Conservation (phyloP, 192 early-diverging fungal species). For the Coemansia sp. region DNA sequence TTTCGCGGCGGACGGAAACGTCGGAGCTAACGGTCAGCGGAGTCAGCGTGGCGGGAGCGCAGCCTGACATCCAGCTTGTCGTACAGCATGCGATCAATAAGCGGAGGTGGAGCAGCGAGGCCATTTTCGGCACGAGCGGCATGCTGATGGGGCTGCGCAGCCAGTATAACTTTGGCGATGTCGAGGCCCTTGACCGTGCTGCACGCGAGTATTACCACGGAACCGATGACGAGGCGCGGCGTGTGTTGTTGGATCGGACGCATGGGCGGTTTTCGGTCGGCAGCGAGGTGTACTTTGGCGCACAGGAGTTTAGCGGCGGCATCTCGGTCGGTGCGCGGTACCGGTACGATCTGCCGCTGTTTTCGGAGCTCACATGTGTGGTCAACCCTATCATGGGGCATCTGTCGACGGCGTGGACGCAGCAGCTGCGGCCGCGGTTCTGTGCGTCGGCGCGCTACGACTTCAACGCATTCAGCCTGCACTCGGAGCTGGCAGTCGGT, state of each 20-base stretch:
- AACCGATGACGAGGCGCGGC: slow-evolving; percentile 13
- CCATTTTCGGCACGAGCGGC: slow-evolving; percentile 72
- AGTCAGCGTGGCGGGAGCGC: slow-evolving; percentile 33
- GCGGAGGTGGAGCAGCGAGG: slow-evolving; percentile 70
- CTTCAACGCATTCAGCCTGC: slow-evolving; percentile 88
- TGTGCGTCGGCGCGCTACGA: slow-evolving; percentile 81
- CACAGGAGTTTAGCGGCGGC: slow-evolving; percentile 85
- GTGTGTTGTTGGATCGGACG: slow-evolving; percentile 1
- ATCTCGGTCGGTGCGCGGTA: slow-evolving; percentile 68
- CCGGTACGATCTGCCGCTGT: slow-evolving; percentile 54
- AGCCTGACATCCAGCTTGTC: slow-evolving; percentile 37
- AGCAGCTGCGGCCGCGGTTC: slow-evolving; percentile 66
- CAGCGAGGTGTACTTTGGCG: slow-evolving; percentile 69
- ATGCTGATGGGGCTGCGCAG: slow-evolving; percentile 75
- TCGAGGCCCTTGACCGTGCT: slow-evolving; percentile 15
- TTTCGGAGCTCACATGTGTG: slow-evolving; percentile 61
- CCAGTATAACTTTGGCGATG: slow-evolving; percentile 69
- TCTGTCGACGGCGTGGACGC: slow-evolving; percentile 76
- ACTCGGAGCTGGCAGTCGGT: slow-evolving; percentile 85
- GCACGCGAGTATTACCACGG: slow-evolving; percentile 18
- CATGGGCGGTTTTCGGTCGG: slow-evolving; percentile 51
- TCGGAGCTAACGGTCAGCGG: slow-evolving; percentile 42
- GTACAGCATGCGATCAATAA: slow-evolving; percentile 63
- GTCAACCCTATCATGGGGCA: slow-evolving; percentile 95
- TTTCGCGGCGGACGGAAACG: slow-evolving; percentile 16